Conservation (phyloP, 345 rosid genomes). For the Moringa oleifera region DNA sequence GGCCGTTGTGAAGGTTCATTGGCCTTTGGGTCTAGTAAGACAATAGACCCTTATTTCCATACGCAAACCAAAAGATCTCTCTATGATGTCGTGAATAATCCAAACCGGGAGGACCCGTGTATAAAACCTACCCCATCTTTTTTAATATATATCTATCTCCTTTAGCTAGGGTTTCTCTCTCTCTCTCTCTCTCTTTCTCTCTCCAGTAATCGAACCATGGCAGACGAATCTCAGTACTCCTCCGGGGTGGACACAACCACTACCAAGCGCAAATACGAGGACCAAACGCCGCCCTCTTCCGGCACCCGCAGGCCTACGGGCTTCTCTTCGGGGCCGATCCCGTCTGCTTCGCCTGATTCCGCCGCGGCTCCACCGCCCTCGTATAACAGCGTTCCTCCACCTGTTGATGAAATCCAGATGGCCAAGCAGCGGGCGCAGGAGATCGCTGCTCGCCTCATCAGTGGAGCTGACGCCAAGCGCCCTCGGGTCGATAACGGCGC, state of each 20-base stretch:
- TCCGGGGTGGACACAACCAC: slow-evolving; percentile 35
- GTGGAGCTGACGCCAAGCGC: slow-evolving; percentile 62
- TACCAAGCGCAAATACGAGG: slow-evolving; percentile 90
- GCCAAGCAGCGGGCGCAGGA: slow-evolving; percentile 92
- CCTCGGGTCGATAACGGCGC: slow-evolving; percentile 73
- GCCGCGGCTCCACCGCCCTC: slow-evolving; percentile 34
- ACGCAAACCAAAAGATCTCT: background rate
- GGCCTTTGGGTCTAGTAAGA: background rate
- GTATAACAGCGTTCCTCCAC: slow-evolving; percentile 76
- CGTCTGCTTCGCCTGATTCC: slow-evolving; percentile 44
- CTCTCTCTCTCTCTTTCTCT: background rate
- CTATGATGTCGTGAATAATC: no score
- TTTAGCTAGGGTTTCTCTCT: slow-evolving; percentile 60
- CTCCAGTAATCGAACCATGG: slow-evolving; percentile 45
- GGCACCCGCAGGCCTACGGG: slow-evolving; percentile 66
- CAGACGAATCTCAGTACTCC: slow-evolving; percentile 91
- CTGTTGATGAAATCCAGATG: slow-evolving; percentile 69
- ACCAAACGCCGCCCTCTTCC: slow-evolving; percentile 49
- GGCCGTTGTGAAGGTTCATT: no score
- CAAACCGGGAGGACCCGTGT: background rate
- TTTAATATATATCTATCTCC: slow-evolving; percentile 12
- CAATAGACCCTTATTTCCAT: background rate
- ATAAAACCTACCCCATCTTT: background rate
- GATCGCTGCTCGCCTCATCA: slow-evolving; percentile 87
- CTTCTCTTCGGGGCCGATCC: slow-evolving; percentile 66